These are phyloP conservation scores for Alternaria sp. DNA, from an alignment of 2,329 filamentous ascomycete species.

Conservation along the genomic window DNA sequence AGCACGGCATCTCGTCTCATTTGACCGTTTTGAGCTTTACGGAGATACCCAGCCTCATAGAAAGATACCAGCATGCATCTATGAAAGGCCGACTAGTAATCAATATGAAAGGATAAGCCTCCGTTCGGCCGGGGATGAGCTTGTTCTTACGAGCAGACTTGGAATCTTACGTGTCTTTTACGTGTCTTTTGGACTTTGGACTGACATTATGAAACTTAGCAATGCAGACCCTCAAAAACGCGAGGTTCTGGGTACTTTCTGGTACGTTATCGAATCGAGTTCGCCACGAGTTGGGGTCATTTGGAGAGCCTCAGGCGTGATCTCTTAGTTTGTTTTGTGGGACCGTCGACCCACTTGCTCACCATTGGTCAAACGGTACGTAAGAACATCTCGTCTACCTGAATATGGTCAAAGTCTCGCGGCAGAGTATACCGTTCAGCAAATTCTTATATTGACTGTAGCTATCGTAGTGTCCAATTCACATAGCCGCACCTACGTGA, in stretches of 20 bases:
- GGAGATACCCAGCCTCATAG: constrained; percentile 27
- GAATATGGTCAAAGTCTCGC: neutral
- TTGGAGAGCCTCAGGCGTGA: constrained; percentile 23
- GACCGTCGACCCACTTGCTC: neutral
- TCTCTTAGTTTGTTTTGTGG: constrained; percentile 8
- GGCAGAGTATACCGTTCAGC: neutral
- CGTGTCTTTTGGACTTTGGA: neutral
- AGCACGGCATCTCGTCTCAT: constrained; percentile 28
- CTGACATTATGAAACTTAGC: neutral
- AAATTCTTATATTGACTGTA: neutral
- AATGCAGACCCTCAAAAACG: neutral
- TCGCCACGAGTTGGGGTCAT: constrained; percentile 22
- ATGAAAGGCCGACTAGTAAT: constrained; percentile 36
- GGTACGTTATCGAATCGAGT: neutral
- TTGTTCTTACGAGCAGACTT: neutral
- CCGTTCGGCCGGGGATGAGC: neutral
- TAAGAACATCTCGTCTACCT: constrained; percentile 8
- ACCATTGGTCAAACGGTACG: constrained; percentile 17
- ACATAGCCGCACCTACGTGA: neutral
- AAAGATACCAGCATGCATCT: constrained; percentile 24
- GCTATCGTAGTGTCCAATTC: neutral
- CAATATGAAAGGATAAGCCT: constrained; percentile 15
- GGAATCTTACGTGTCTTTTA: neutral
- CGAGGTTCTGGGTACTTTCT: neutral
- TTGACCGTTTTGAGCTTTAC: constrained; percentile 29